These are phyloP conservation scores for Cucurbita pepo DNA, from an alignment of 306 rosid genomes.

Conservation along the genomic window DNA sequence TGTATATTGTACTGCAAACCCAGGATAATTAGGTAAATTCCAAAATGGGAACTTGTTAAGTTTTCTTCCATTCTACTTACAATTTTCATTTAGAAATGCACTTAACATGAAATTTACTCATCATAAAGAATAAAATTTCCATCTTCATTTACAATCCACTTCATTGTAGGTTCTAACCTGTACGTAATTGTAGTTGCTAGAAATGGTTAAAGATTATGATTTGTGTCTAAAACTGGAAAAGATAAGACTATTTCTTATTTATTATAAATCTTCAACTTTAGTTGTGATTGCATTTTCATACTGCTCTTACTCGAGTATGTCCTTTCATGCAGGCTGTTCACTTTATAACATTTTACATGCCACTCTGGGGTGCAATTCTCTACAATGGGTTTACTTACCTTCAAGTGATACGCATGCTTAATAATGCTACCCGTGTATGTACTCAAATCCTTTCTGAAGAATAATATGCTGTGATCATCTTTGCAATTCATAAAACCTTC, in stretches of 20 bases:
- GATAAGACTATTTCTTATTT: not conserved
- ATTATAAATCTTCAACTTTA: not conserved
- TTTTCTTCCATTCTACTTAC: not conserved
- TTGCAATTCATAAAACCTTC: constrained; percentile 8
- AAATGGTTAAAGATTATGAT: not conserved
- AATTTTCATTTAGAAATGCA: not conserved
- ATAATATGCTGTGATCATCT: constrained; percentile 1
- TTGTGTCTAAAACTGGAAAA: not conserved
- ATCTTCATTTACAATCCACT: not conserved
- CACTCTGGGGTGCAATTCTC: constrained; percentile 98
- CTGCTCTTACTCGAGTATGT: not conserved
- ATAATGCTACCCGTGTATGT: constrained; percentile 94
- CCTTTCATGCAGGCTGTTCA: constrained; percentile 63
- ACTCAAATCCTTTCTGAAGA: constrained; percentile 2
- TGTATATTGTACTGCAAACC: not conserved
- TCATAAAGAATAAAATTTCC: not conserved
- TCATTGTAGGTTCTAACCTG: not conserved
- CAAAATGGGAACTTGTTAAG: not conserved
- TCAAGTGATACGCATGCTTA: constrained; percentile 95
- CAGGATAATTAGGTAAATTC: not conserved
- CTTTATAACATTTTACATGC: constrained; percentile 80
- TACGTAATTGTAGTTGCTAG: not conserved
- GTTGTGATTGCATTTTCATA: not conserved
- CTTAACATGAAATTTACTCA: not conserved
- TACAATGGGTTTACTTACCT: constrained; percentile 82